Evolutionary conservation across 2,329 filamentous ascomycete genomes (phyloP).

Genomic region (Sodiomyces alkalinus): DNA sequence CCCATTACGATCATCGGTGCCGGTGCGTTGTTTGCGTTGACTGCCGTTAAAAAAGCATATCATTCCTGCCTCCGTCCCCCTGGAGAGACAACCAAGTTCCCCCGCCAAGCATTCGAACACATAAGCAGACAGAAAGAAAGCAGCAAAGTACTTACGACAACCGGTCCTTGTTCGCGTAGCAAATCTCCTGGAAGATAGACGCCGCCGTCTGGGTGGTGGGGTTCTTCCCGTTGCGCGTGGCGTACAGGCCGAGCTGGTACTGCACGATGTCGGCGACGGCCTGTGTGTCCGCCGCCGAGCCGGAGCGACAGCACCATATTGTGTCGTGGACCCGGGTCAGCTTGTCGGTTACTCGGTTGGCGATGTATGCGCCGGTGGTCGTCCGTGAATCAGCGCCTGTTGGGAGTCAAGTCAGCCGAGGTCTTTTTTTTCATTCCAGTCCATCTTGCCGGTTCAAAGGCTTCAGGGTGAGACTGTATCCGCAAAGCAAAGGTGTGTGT

Average conservation of each 20-base stretch:
- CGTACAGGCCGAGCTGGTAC: slow-evolving; percentile 88
- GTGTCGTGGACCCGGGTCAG: slow-evolving; percentile 96
- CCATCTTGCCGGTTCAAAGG: no score
- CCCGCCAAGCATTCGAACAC: no score
- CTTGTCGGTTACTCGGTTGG: slow-evolving; percentile 98
- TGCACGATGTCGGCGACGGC: slow-evolving; percentile 96
- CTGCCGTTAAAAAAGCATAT: not conserved
- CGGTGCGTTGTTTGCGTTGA: no score
- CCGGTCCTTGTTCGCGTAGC: slow-evolving; percentile 92
- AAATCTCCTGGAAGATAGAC: slow-evolving; percentile 93
- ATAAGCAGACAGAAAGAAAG: no score
- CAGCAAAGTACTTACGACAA: slow-evolving; percentile 60
- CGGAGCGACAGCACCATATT: slow-evolving; percentile 98
- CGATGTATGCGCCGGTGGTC: slow-evolving; percentile 95
- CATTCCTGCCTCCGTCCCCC: not conserved
- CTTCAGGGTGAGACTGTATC: no score
- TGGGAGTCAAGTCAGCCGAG: no score
- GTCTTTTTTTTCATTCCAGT: no score
- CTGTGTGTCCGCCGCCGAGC: slow-evolving; percentile 93
- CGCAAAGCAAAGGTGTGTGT: no score
- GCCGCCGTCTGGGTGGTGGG: slow-evolving; percentile 93
- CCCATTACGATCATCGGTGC: no score
- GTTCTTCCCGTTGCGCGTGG: slow-evolving; percentile 73
- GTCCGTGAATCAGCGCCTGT: slow-evolving; percentile 87
- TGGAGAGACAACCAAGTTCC: no score